Percentiles rank a stretch among this genome's conserved stretches.
Evolutionary conservation across 2,329 filamentous ascomycete genomes (phyloP).

Genomic region (Epichloe bromicola): DNA sequence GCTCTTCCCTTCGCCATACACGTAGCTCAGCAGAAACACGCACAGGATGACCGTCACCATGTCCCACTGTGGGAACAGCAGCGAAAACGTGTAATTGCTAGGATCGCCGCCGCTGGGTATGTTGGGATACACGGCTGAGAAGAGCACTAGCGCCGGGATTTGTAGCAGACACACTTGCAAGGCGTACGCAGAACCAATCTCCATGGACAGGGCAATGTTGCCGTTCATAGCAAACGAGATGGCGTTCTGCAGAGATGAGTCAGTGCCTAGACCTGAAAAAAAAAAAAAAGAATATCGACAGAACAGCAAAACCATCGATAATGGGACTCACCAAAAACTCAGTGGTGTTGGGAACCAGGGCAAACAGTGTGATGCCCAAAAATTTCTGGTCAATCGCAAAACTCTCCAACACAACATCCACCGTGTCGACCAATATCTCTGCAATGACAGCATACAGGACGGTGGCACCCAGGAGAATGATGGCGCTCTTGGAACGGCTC

Average conservation of each 20-base stretch:
- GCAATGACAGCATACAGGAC: slow-evolving; percentile 92
- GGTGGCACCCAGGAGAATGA: slow-evolving; percentile 81
- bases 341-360: slow-evolving; percentile 93
- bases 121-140: slow-evolving; percentile 61
- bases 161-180: slow-evolving; percentile 92
- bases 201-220: slow-evolving; percentile 97
- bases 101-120: slow-evolving; percentile 25
- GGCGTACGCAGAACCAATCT: slow-evolving; percentile 94
- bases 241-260: slow-evolving; percentile 55
- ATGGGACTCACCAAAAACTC: slow-evolving; percentile 70
- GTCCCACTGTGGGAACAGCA: slow-evolving; percentile 98
- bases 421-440: slow-evolving; percentile 91
- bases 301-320: background rate
- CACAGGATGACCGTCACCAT: slow-evolving; percentile 95
- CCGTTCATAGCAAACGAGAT: slow-evolving; percentile 99
- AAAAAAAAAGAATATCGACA: background rate
- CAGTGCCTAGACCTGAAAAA: background rate
- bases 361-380: slow-evolving; percentile 89
- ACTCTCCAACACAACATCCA: slow-evolving; percentile 87
- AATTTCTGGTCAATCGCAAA: slow-evolving; percentile 95
- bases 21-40: slow-evolving; percentile 91
- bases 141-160: slow-evolving; percentile 83
- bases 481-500: slow-evolving; percentile 79
- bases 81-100: slow-evolving; percentile 56
- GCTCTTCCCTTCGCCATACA: slow-evolving; percentile 97